Evolutionary conservation across 169 alveolate species (phyloP), one percentile per base, ranked within the genome.

Genomic region (Pseudocohnilembus persalinus): DNA sequence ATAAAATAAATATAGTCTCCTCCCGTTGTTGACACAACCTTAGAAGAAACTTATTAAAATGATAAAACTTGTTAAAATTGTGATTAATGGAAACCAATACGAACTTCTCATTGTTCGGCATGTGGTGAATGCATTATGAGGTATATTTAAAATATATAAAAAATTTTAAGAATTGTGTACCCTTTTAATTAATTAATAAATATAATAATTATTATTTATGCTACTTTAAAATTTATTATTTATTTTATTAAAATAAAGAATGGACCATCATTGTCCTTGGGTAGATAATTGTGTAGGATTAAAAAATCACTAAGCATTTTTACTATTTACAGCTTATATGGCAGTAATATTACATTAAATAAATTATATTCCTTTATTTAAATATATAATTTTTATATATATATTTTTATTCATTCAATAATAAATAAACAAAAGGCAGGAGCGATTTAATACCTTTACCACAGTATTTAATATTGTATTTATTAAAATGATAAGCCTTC

Each of bases 211-310:
- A 49, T 49, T 49, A 49, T 4, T 4, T 4, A 20, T 11, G 68
- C 4, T 49, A 11, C 68, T 49, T 49, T 11, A 11, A 49, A 49
- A 49, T 49, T 49, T 11, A 11, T 11, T 11, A 49, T 20, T 49
- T 49, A 49, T 11, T 11, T 11, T 20, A 49, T 49, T 49, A 78
- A n/a, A n/a, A n/a, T n/a, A n/a, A n/a, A n/a, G 88, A 84, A 85
- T 91, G 88, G 95, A 91, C 82, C 95, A 91, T 82, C 95, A 91
- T 65, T 89, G 92, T 31, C 84, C 90, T 74, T 91, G 95, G 95
- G 73, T 91, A n/a, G 87, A 87, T 72, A 83, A 83, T 33, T 88
- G 92, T 64, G 83, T 91, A 1, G 92, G 93, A 0, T 34, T 78
- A 25, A 84, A 88, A 35, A 91, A 91, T 80, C 80, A 87, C 30